These are phyloP conservation scores for Lathyrus aphaca DNA, from an alignment of 306 rosid species.

Conservation along the genomic window DNA sequence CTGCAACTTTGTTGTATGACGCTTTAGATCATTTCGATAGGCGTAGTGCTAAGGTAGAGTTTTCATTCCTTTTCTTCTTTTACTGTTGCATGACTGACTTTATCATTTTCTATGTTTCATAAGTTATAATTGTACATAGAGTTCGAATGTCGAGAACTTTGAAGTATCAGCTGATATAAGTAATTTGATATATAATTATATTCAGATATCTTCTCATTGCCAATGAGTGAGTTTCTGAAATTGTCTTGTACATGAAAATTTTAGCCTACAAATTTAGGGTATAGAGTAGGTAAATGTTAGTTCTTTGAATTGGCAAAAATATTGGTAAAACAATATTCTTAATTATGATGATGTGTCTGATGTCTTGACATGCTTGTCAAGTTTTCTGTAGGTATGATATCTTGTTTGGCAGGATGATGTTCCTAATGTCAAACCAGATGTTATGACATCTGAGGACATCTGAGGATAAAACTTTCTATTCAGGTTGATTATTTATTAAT, in stretches of 20 bases:
- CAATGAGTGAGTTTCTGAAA: background rate
- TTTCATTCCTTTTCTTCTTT: conserved; percentile 28
- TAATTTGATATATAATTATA: background rate
- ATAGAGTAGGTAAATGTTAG: conserved; percentile 13
- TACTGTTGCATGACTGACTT: conserved; percentile 20
- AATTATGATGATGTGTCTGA: too few species aligned
- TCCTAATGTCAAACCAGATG: too few species aligned
- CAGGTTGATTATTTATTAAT: too few species aligned
- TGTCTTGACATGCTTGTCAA: too few species aligned
- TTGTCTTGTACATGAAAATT: background rate
- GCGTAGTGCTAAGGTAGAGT: conserved; percentile 91
- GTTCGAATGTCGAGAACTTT: conserved; percentile 18
- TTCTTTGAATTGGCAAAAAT: too few species aligned
- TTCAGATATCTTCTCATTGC: conserved; percentile 29
- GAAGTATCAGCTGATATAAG: conserved; percentile 23
- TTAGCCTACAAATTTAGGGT: conserved; percentile 5
- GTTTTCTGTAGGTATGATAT: too few species aligned
- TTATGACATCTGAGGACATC: too few species aligned
- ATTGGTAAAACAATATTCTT: too few species aligned
- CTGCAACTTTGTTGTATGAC: conserved; percentile 91
- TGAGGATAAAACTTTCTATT: too few species aligned
- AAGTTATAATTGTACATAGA: conserved; percentile 16
- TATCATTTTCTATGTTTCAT: background rate
- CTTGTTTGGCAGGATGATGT: too few species aligned
- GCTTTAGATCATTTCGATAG: conserved; percentile 98